Base-by-base conservation (phyloP, 2,329 filamentous ascomycete genomes). In the Coniosporium tulheliwenetii region DNA sequence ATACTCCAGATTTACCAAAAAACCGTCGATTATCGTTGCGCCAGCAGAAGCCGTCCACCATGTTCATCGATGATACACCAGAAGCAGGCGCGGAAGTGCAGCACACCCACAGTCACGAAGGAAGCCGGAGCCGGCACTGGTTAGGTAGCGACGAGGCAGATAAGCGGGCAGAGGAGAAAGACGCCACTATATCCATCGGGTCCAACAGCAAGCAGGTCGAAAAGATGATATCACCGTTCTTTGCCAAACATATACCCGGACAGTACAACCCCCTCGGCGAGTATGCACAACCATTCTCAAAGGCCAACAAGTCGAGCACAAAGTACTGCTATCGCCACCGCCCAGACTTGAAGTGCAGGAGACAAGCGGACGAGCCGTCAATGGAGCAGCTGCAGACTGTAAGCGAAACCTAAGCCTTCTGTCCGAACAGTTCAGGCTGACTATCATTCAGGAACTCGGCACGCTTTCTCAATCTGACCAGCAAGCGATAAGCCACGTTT, bases 241-340 rank as follows among this genome's bases (percentile, higher is more conserved):
- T 96, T 41, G 79, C 83, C 49, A 82, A 86, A 57, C 87, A 96
- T 55, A 93, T 95, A 39, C 89, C 89, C 2, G 76, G 77, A 46
- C 73, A 91, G 52, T 95, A 96, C 62, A 85, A 86, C 30, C 85
- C 85, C 12, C 66, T 85, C 42, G 80, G 81, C 44, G 63, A 65
- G 43, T 7, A 66, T 69, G 34, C 32, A 36, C 40, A 47, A 13
- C 39, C 31, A 8, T 12, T 14, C 13, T 56, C 62, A 45, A 61
- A 60, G 50, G 42, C 51, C 43, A 49, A 53, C 41, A 57, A 77
- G 46, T 73, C 70, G 31, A 93, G 87, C 58, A 93, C 85, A 50
- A 91, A 84, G 59, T 96, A 82, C 65, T 98, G 91, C 65, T 98
- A 98, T 60, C 79, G 91, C 42, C 91, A 98, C 61, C 74, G 84